Base-by-base conservation (phyloP, 2,329 filamentous ascomycete genomes). In the Aspergillus glaucus region DNA sequence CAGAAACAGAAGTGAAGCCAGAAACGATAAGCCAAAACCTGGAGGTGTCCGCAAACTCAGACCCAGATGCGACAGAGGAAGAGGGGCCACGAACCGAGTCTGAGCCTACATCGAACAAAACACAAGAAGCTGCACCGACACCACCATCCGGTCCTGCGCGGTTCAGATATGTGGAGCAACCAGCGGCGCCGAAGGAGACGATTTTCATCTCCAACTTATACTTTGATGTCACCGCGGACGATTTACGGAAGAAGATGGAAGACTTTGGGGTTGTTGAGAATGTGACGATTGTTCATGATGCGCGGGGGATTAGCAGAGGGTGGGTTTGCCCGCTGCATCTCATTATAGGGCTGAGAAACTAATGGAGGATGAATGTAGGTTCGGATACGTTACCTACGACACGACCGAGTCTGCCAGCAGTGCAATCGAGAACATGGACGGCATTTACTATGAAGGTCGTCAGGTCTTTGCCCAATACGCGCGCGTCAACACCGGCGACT, bases 141-240 rank as follows among this genome's bases (percentile, higher is more conserved):
- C 21, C 19, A 41, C 46, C 54, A 50, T 44, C 50, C 37, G 46
- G 22, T 12, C 19, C 41, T 12, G 53, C 50, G 30, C 50, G 52
- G 8, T 47, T 45, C 7, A 39, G 46, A 17, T 49, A 53, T 17
- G 19, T 46, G 41, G 46, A 39, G 17, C 45, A 50, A 4, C 41
- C 48, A 9, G 46, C 53, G 28, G 47, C 56, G n/a, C 70, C 70
- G 15, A 72, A 70, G 44, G 67, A 69, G 52, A 78, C 73, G 6
- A 58, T 88, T 49, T 88, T 85, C 59, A 62, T 88, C 53, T 84
- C 82, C 51, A 88, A 88, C 66, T 69, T 88, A 42, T 82, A 81
- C 64, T 88, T 82, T 63, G 84, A 88, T 62, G 77, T 85, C 48
- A 82, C 77, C 5, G 75, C 79, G 5, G 75, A 79, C 26, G 78